Evolutionary conservation across 805 yeast genomes (phyloP).

Genomic region (Grigorovia humatica): DNA sequence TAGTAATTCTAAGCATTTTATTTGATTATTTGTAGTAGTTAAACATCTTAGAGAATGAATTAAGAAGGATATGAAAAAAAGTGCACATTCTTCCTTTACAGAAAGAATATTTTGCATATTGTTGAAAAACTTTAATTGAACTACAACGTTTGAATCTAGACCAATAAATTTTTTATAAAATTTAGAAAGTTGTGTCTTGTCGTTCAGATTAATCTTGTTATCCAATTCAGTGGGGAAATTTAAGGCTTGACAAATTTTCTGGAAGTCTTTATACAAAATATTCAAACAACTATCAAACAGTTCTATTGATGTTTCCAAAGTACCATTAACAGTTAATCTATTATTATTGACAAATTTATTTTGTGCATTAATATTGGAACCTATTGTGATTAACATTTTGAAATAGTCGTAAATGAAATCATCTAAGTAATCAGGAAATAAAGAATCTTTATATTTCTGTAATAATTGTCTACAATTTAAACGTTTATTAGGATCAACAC

Average conservation of each 20-base stretch:
- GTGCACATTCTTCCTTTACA: slow-evolving; percentile 19
- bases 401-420: slow-evolving; percentile 62
- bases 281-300: slow-evolving; percentile 32
- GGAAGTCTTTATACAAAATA: slow-evolving; percentile 50
- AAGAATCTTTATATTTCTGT: slow-evolving; percentile 34
- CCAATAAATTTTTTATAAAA: background rate
- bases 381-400: slow-evolving; percentile 28
- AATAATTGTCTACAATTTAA: slow-evolving; percentile 45
- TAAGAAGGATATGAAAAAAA: slow-evolving; percentile 20
- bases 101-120: slow-evolving; percentile 1
- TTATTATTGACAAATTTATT: slow-evolving; percentile 1
- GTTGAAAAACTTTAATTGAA: background rate
- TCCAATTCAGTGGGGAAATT: slow-evolving; percentile 7
- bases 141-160: background rate
- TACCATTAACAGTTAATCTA: slow-evolving; percentile 9
- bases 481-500: slow-evolving; percentile 52
- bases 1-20: slow-evolving; percentile 64
- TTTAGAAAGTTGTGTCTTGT: background rate
- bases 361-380: slow-evolving; percentile 11
- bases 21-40: slow-evolving; percentile 10
- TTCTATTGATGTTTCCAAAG: slow-evolving; percentile 10
- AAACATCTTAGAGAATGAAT: slow-evolving; percentile 20
- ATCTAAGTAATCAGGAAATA: slow-evolving; percentile 64
- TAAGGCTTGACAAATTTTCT: slow-evolving; percentile 27
- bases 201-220: background rate